Percentiles rank a stretch among this genome's conserved stretches.
phyloP scores from a whole-genome alignment of 2,329 filamentous ascomycete genomes.

The Emmonsiellopsis sp. region DNA sequence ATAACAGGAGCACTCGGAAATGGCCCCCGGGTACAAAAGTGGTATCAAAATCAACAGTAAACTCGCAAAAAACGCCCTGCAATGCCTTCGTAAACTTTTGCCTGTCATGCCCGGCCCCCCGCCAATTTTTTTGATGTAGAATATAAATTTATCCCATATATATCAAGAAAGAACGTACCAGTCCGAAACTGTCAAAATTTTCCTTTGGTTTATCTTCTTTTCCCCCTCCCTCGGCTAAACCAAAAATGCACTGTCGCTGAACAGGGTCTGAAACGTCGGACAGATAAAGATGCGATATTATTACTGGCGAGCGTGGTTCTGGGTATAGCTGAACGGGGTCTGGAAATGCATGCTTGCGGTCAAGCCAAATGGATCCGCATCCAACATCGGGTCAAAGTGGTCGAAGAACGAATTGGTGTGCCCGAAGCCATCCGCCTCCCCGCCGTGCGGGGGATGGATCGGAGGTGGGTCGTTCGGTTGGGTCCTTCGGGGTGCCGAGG shows the following conservation, averaged over 20 bases:
- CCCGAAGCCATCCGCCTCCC: slow-evolving; percentile 26
- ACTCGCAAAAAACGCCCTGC: not conserved
- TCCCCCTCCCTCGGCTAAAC: not conserved
- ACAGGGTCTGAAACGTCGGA: not conserved
- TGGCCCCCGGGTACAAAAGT: not conserved
- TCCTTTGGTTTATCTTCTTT: too few relatives aligned
- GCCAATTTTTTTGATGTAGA: not conserved
- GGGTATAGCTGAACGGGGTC: slow-evolving; percentile 55
- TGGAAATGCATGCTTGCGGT: slow-evolving; percentile 94
- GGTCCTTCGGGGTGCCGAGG: not conserved
- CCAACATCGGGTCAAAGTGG: slow-evolving; percentile 75
- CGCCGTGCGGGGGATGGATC: slow-evolving; percentile 30
- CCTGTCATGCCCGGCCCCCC: not conserved
- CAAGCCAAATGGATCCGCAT: slow-evolving; percentile 87
- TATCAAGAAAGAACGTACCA: too few relatives aligned
- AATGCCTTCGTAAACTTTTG: not conserved
- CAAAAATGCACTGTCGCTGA: not conserved
- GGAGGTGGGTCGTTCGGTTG: not conserved
- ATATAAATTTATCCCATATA: not conserved
- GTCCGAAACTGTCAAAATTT: too few relatives aligned
- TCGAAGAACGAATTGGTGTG: slow-evolving; percentile 47
- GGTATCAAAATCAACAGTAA: slow-evolving; percentile 1
- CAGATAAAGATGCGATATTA: not conserved
- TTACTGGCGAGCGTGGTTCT: slow-evolving; percentile 28
- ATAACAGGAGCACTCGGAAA: too few relatives aligned